Conservation (phyloP, 805 yeast genomes). For the Ogataea kodamae region DNA sequence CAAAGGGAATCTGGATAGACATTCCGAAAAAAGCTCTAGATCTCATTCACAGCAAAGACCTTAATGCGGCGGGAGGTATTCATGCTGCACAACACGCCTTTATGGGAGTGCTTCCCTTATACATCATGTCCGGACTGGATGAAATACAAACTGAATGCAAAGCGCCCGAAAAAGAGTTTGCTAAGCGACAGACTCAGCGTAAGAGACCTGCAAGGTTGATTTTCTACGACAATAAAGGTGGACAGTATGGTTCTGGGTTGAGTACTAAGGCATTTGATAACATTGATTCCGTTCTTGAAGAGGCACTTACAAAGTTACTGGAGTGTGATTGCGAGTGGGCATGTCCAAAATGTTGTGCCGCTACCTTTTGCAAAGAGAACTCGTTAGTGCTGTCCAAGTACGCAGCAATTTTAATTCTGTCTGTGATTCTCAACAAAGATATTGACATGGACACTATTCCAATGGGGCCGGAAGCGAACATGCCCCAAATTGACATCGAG, state of each 20-base stretch:
- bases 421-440: constrained; percentile 53
- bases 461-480: constrained; percentile 72
- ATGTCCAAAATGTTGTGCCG: constrained; percentile 85
- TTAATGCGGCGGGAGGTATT: constrained; percentile 85
- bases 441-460: constrained; percentile 47
- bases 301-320: constrained; percentile 55
- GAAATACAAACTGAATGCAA: constrained; percentile 93
- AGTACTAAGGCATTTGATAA: constrained; percentile 77
- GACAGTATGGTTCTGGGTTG: constrained; percentile 74
- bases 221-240: constrained; percentile 82
- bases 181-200: constrained; percentile 64
- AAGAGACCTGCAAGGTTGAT: constrained; percentile 84
- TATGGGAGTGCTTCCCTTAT: constrained; percentile 72
- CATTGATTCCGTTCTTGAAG: constrained; percentile 59
- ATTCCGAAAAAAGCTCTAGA: constrained; percentile 66
- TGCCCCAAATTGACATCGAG: constrained; percentile 67
- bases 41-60: constrained; percentile 48
- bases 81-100: constrained; percentile 95
- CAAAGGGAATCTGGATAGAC: constrained; percentile 92
- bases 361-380: constrained; percentile 74
- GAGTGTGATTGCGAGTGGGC: constrained; percentile 68
- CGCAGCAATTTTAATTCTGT: constrained; percentile 71
- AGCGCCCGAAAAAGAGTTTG: constrained; percentile 95
- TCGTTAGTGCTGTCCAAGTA: constrained; percentile 82
- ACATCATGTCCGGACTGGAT: constrained; percentile 65